Percentiles rank a stretch among this genome's conserved stretches.
These are phyloP conservation scores for Xylariales sp. DNA, from an alignment of 2,329 filamentous ascomycete species.

Conservation along the genomic window DNA sequence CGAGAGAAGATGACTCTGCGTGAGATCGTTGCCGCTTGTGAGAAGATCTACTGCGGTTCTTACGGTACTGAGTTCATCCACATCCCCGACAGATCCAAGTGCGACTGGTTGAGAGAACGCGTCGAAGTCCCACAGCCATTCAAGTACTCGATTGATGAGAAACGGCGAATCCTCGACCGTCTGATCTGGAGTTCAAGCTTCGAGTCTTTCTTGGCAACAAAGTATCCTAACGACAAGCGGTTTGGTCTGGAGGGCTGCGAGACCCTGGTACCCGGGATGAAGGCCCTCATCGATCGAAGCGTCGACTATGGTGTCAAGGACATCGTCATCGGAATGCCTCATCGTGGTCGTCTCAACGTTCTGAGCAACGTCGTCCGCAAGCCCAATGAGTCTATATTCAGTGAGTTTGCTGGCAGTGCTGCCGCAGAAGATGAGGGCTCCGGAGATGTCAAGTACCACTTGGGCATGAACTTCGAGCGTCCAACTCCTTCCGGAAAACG, in stretches of 20 bases:
- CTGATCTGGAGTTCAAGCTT: slow-evolving; percentile 99
- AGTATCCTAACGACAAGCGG: slow-evolving; percentile 99
- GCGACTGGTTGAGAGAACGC: slow-evolving; percentile 95
- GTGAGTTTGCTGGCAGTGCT: slow-evolving; percentile 85
- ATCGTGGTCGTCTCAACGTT: slow-evolving; percentile 96
- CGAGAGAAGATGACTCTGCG: slow-evolving; percentile 95
- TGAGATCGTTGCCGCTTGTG: slow-evolving; percentile 89
- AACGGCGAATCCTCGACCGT: slow-evolving; percentile 93
- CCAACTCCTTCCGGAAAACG: slow-evolving; percentile 97
- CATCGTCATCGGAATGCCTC: slow-evolving; percentile 98
- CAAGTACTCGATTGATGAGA: slow-evolving; percentile 97
- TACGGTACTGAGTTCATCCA: slow-evolving; percentile 99
- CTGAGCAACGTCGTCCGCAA: slow-evolving; percentile 98
- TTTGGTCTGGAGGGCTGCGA: slow-evolving; percentile 98
- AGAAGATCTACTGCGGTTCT: slow-evolving; percentile 94
- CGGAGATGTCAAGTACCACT: slow-evolving; percentile 98
- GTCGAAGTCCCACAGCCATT: slow-evolving; percentile 91
- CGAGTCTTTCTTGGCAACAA: slow-evolving; percentile 89
- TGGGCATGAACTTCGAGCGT: slow-evolving; percentile 99
- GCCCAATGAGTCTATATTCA: slow-evolving; percentile 99
- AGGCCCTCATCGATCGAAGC: slow-evolving; percentile 95
- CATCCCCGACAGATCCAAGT: slow-evolving; percentile 94
- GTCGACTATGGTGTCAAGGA: slow-evolving; percentile 99
- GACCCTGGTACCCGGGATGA: slow-evolving; percentile 97
- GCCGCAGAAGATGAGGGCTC: slow-evolving; percentile 93